phyloP scores from a whole-genome alignment of 2,329 filamentous ascomycete species.

The Aspergillus ochraceoroseus region DNA sequence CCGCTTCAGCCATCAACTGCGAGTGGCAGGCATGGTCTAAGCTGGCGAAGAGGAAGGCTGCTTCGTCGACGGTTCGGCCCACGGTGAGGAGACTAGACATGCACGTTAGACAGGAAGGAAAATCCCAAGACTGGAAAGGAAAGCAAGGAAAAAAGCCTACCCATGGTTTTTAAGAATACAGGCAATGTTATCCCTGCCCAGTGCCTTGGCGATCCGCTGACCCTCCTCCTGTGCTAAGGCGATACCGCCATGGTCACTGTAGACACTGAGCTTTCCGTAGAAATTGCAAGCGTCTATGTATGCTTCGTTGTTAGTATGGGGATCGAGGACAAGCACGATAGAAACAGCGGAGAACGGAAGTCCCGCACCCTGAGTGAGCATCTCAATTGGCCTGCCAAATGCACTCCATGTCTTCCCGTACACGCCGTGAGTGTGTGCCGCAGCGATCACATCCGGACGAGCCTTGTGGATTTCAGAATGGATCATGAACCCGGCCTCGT shows the following conservation, averaged over 20 bases:
- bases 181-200: conserved; percentile 41
- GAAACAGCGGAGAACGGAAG: background rate
- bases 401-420: conserved; percentile 60
- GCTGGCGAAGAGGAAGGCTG: conserved; percentile 38
- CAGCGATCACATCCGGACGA: conserved; percentile 55
- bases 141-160: conserved; percentile 20
- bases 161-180: conserved; percentile 43
- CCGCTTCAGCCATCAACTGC: conserved; percentile 41
- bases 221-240: conserved; percentile 42
- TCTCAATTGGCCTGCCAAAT: conserved; percentile 56
- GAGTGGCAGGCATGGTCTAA: conserved; percentile 43
- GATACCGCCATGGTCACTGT: conserved; percentile 41
- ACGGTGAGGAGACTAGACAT: conserved; percentile 37
- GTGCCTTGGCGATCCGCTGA: conserved; percentile 34
- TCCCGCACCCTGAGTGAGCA: conserved; percentile 55
- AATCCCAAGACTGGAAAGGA: no score
- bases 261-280: conserved; percentile 37
- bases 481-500: conserved; percentile 54
- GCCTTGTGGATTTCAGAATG: conserved; percentile 57
- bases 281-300: conserved; percentile 38
- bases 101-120: conserved; percentile 9
- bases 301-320: background rate
- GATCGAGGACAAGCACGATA: background rate
- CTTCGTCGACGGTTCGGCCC: conserved; percentile 41
- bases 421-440: conserved; percentile 56